Evolutionary conservation across 108 stramenopile species (phyloP), one percentile per base, ranked within the genome.

Genomic region (Nitzschia palea): DNA sequence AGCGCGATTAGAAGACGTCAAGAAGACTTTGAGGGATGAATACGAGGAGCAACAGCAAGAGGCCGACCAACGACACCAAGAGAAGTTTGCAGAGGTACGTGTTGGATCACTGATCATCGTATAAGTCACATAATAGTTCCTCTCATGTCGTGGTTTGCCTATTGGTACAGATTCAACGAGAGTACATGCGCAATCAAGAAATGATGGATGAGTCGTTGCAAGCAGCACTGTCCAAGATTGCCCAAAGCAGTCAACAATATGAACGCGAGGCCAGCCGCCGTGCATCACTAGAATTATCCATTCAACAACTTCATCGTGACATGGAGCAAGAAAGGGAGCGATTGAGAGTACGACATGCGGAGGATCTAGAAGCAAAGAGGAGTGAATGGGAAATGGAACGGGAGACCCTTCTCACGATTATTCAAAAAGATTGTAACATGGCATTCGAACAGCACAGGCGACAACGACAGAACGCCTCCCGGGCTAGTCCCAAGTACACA

Each of bases 391-490:
- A 77, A 53, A 40, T 42, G 2, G 77, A 82, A 47, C 65, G 57
- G 12, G 73, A 65, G 17, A 55, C 42, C 0, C 25, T 82, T 27
- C 22, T 82, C 22, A 37, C 59, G 1, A 44, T 32, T 4, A 65
- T 82, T 44, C 77, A 78, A 45, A 64, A 65, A 50, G 81, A 77
- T 14, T 78, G 72, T 65, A 82, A 78, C 35, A 25, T 25, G 15
- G 73, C 65, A 2, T 73, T 82, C 43, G 76, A 73, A 4, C 55
- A 37, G 14, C 59, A 55, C 20, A 20, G 1, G 30, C 10, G n/a
- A 22, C 56, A 40, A 25, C 65, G 48, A 15, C 14, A 8, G 10
- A 40, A 40, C 37, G 14, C 10, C 14, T 10, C 10, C 14, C 37
- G 10, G 14, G 15, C 15, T 12, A 12, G 22, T 28, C 54, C 23